Conservation (phyloP, 2,329 filamentous ascomycete genomes). For the Botrytis porri region DNA sequence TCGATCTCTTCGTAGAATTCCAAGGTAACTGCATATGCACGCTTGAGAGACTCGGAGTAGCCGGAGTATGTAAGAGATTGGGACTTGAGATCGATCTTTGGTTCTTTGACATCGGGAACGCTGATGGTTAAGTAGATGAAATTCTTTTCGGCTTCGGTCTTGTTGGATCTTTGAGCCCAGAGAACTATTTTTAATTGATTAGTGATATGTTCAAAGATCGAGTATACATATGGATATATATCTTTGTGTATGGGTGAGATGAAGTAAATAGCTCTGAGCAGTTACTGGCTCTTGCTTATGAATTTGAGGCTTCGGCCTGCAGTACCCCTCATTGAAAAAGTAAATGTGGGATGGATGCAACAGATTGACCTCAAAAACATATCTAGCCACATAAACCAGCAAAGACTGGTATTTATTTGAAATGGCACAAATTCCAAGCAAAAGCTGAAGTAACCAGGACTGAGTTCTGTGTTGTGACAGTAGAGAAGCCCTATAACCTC, state of each 20-base stretch:
- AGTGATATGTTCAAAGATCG: neutral
- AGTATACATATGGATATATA: neutral
- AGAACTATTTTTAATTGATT: conserved; percentile 60
- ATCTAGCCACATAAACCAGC: neutral
- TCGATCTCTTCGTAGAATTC: conserved; percentile 92
- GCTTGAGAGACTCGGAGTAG: conserved; percentile 78
- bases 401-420: neutral
- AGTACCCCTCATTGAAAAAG: conserved; percentile 15
- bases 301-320: conserved; percentile 7
- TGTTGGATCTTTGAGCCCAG: conserved; percentile 95
- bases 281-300: conserved; percentile 6
- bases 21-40: conserved; percentile 79
- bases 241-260: neutral
- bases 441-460: neutral
- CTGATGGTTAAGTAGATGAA: conserved; percentile 90
- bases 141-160: conserved; percentile 79
- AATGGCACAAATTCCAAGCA: neutral
- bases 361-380: neutral
- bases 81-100: conserved; percentile 81
- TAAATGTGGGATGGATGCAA: conserved; percentile 5
- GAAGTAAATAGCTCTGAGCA: neutral
- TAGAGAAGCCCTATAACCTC: neutral
- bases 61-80: conserved; percentile 78
- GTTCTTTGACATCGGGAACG: conserved; percentile 78
- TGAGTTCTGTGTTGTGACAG: neutral